Percentiles rank a stretch among this genome's conserved stretches.
Evolutionary conservation across 345 rosid genomes (phyloP).

Genomic region (Laguncularia racemosa): DNA sequence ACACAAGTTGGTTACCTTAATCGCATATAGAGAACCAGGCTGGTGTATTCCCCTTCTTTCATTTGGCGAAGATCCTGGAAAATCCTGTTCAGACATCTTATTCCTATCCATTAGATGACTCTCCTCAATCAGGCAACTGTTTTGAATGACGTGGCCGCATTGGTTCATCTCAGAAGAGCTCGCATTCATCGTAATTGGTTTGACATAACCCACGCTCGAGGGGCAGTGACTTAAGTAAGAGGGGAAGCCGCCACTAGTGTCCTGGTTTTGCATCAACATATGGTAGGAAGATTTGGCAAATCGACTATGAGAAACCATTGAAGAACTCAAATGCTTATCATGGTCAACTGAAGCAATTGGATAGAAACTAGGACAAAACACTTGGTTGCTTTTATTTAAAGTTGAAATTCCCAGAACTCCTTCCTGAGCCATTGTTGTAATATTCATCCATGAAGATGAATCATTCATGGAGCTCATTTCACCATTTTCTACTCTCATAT

Average conservation of each 20-base stretch:
- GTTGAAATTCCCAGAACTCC: constrained; percentile 27
- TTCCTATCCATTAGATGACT: too few relatives aligned
- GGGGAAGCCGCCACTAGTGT: constrained; percentile 24
- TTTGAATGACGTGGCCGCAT: too few relatives aligned
- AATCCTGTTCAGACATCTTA: too few relatives aligned
- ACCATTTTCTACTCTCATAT: constrained; percentile 37
- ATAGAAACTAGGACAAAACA: constrained; percentile 71
- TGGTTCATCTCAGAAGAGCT: too few relatives aligned
- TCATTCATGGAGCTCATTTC: constrained; percentile 35
- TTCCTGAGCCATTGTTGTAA: constrained; percentile 18
- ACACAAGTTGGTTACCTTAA: too few relatives aligned
- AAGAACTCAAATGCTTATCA: constrained; percentile 33
- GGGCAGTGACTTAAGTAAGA: constrained; percentile 44
- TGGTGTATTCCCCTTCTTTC: too few relatives aligned
- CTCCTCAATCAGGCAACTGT: too few relatives aligned
- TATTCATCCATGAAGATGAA: constrained; percentile 34
- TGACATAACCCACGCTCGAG: too few relatives aligned
- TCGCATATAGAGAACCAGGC: too few relatives aligned
- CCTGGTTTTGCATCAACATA: constrained; percentile 45
- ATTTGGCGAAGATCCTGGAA: too few relatives aligned
- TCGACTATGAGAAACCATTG: constrained; percentile 42
- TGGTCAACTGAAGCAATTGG: constrained; percentile 40
- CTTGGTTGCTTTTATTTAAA: too few relatives aligned
- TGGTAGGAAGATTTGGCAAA: constrained; percentile 47
- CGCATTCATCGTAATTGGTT: too few relatives aligned